Evolutionary conservation across 805 yeast species (phyloP).

Genomic region (Yamadazyma akitaensis): DNA sequence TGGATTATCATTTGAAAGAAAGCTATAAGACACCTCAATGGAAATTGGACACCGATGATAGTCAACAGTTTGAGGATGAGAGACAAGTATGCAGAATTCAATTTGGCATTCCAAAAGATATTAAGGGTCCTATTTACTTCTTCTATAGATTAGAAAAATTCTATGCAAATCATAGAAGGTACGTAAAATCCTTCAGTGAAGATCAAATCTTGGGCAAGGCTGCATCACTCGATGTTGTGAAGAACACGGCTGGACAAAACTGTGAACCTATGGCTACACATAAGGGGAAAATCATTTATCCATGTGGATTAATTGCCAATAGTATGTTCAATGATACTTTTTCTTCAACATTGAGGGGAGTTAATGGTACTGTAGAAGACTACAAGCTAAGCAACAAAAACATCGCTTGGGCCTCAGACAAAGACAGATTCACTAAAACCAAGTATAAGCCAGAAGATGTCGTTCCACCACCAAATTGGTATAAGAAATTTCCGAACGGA

Average conservation of each 20-base stretch:
- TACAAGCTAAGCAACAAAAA: constrained; percentile 36
- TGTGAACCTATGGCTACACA: constrained; percentile 41
- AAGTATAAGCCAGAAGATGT: constrained; percentile 34
- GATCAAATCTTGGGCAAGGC: constrained; percentile 41
- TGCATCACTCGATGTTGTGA: constrained; percentile 31
- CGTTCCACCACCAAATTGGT: constrained; percentile 47
- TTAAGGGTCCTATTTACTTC: constrained; percentile 40
- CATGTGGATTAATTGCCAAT: constrained; percentile 84
- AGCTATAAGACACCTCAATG: constrained; percentile 26
- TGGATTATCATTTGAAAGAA: constrained; percentile 32
- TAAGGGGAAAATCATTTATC: constrained; percentile 57
- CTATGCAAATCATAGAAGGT: constrained; percentile 44
- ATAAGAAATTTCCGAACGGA: constrained; percentile 40
- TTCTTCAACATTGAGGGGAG: constrained; percentile 28
- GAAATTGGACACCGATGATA: constrained; percentile 35
- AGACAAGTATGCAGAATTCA: constrained; percentile 45
- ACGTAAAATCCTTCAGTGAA: constrained; percentile 41
- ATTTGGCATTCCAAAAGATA: constrained; percentile 30
- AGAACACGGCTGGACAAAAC: constrained; percentile 43
- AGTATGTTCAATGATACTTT: constrained; percentile 75
- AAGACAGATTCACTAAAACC: constrained; percentile 40
- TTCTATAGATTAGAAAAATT: constrained; percentile 41
- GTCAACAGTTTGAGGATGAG: constrained; percentile 48
- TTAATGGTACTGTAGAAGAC: constrained; percentile 32
- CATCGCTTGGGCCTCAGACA: constrained; percentile 40